Base-by-base conservation (phyloP, 352 stramenopile species). In the Phytophthora europaea region DNA sequence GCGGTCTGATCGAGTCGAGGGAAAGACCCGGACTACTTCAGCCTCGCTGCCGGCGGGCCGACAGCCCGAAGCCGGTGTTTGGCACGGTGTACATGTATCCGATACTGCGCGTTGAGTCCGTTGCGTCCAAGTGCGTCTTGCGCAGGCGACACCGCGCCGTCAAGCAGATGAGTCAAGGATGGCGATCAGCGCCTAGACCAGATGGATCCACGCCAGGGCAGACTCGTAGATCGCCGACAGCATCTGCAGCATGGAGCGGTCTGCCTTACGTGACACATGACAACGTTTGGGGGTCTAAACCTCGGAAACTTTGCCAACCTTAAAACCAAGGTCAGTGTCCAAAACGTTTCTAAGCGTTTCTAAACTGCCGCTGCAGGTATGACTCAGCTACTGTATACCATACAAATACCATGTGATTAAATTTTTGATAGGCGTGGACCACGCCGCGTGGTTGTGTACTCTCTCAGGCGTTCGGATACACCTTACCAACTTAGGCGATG, bases 161-260 rank as follows among this genome's bases (percentile, higher is more conserved):
- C 64, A 70, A 65, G 26, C 64, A 73, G 70, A 72, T 18, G 58
- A 61, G 63, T 65, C 57, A 23, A 57, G 33, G 45, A 51, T 34
- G 69, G 57, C 52, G 22, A 68, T 76, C 64, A 75, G 70, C 16
- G 70, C 36, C 56, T 57, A 40, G 70, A 73, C 45, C 70, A 73
- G 70, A 65, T 73, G 70, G 70, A 73, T 65, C 43, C 64, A 65
- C 28, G 65, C 43, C 13, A 53, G 22, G 47, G 15, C 47, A 71
- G 36, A 55, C 53, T 50, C 23, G 2, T 45, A 60, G 69, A 61
- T 63, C 40, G 63, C 50, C 31, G 15, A 54, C 45, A 61, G 67
- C 59, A 56, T 58, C 63, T 34, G 36, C 6, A 65, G 36, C 28
- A 40, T 48, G 28, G 48, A 67, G 56, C 12, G 18, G 56, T 62